These are phyloP conservation scores for Thalassiosira exigua DNA, from an alignment of 352 stramenopile genomes.

Conservation along the genomic window DNA sequence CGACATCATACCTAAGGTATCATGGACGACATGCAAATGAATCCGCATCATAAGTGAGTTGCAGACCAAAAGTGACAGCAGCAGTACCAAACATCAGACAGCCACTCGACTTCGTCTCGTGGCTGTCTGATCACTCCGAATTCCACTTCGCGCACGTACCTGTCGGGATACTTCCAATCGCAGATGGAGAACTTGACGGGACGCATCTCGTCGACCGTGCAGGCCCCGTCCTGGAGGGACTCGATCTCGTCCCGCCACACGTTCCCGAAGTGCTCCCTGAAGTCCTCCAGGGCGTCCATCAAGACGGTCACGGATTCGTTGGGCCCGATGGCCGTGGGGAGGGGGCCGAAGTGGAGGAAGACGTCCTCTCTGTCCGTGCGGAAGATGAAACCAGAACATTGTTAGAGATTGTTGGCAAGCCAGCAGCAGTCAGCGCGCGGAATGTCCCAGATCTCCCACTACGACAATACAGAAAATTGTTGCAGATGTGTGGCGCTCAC, in stretches of 20 bases:
- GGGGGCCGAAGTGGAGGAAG: constrained; percentile 36
- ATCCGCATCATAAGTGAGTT: neutral
- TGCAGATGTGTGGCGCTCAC: constrained; percentile 4
- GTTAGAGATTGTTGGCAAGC: neutral
- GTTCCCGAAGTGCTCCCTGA: constrained; percentile 25
- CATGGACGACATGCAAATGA: neutral
- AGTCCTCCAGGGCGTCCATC: constrained; percentile 35
- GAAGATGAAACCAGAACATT: neutral
- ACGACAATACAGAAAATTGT: constrained; percentile 2
- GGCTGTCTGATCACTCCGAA: neutral
- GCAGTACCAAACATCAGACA: too few species aligned
- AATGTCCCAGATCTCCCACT: neutral
- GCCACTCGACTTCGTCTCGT: too few species aligned
- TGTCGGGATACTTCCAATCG: constrained; percentile 48
- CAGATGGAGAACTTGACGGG: constrained; percentile 42
- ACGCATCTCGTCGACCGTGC: constrained; percentile 32
- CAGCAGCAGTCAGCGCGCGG: neutral
- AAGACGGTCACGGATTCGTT: constrained; percentile 28
- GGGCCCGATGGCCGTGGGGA: constrained; percentile 44
- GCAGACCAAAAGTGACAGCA: neutral
- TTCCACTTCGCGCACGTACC: constrained; percentile 23
- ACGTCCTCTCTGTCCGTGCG: constrained; percentile 1
- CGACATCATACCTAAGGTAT: constrained; percentile 12
- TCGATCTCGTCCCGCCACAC: constrained; percentile 22
- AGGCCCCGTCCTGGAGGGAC: constrained; percentile 25